Percentiles rank a stretch among this genome's conserved stretches.
These are phyloP conservation scores for Podaxis pistillaris DNA, from an alignment of 768 basidiomycete species.

Conservation along the genomic window DNA sequence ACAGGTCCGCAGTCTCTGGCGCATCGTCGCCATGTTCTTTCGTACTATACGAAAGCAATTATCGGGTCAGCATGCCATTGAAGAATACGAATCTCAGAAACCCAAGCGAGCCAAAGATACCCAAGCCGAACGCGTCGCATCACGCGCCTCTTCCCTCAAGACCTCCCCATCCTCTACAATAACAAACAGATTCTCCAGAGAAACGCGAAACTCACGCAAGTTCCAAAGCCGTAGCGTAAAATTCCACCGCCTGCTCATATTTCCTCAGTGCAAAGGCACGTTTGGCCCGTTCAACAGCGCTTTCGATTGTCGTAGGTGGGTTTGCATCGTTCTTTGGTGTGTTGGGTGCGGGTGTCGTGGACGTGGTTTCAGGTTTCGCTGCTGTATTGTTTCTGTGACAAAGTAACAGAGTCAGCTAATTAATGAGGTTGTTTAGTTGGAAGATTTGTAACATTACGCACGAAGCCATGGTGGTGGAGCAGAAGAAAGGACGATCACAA, in stretches of 20 bases:
- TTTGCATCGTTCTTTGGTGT: constrained; percentile 19
- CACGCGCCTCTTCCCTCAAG: constrained; percentile 4
- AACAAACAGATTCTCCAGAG: constrained; percentile 4
- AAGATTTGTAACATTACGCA: constrained; percentile 17
- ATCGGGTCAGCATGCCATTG: constrained; percentile 9
- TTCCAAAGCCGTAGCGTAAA: constrained; percentile 84
- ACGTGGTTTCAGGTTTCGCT: constrained; percentile 9
- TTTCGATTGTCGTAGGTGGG: constrained; percentile 42
- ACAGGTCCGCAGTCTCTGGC: constrained; percentile 82
- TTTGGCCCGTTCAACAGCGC: constrained; percentile 73
- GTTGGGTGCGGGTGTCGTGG: constrained; percentile 25
- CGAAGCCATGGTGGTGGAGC: constrained; percentile 24
- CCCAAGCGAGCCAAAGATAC: constrained; percentile 8
- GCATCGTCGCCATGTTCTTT: constrained; percentile 75
- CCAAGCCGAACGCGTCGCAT: constrained; percentile 19
- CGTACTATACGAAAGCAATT: constrained; percentile 45
- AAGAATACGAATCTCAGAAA: constrained; percentile 7
- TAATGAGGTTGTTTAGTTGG: neutral
- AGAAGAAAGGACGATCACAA: neutral
- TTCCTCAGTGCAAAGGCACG: constrained; percentile 87
- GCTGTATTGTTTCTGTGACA: constrained; percentile 7
- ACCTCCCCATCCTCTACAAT: neutral
- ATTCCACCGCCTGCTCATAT: constrained; percentile 82
- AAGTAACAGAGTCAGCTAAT: neutral
- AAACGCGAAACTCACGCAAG: constrained; percentile 60